These are phyloP conservation scores for Citrus australasica DNA, from an alignment of 345 rosid genomes.

Conservation along the genomic window DNA sequence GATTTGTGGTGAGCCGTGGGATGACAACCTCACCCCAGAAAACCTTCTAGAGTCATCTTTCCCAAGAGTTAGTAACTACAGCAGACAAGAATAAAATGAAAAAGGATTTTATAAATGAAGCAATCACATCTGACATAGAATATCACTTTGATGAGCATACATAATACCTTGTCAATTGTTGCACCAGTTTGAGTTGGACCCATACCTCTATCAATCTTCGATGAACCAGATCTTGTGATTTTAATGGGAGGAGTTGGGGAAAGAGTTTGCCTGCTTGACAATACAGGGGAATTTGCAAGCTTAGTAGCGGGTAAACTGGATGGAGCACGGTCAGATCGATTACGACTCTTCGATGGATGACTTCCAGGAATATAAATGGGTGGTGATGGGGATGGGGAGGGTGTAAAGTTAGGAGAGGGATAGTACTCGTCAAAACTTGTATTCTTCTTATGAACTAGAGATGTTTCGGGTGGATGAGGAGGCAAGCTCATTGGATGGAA, in stretches of 20 bases:
- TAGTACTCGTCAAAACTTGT: conserved; percentile 47
- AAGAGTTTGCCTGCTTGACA: conserved; percentile 41
- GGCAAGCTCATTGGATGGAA: conserved; percentile 40
- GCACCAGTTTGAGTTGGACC: conserved; percentile 39
- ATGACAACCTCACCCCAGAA: conserved; percentile 47
- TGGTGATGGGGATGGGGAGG: conserved; percentile 69
- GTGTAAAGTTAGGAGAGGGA: conserved; percentile 63
- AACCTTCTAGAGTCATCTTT: conserved; percentile 49
- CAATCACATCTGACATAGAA: not conserved
- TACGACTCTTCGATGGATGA: conserved; percentile 36
- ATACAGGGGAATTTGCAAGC: conserved; percentile 37
- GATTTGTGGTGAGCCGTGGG: conserved; percentile 48
- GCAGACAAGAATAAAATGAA: conserved; percentile 1
- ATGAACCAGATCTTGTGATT: conserved; percentile 36
- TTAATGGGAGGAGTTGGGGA: conserved; percentile 62
- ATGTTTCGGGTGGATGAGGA: conserved; percentile 60
- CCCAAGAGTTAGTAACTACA: conserved; percentile 45
- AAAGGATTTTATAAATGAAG: conserved; percentile 8
- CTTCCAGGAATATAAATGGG: conserved; percentile 50
- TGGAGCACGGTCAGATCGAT: conserved; percentile 88
- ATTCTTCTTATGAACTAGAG: conserved; percentile 42
- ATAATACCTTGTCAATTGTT: conserved; percentile 63
- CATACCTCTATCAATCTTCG: conserved; percentile 36
- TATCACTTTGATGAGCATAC: not conserved
- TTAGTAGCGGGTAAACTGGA: conserved; percentile 48